Evolutionary conservation across 108 stramenopile genomes (phyloP), one percentile per base, ranked within the genome.

Genomic region (Nitzschia inconspicua): DNA sequence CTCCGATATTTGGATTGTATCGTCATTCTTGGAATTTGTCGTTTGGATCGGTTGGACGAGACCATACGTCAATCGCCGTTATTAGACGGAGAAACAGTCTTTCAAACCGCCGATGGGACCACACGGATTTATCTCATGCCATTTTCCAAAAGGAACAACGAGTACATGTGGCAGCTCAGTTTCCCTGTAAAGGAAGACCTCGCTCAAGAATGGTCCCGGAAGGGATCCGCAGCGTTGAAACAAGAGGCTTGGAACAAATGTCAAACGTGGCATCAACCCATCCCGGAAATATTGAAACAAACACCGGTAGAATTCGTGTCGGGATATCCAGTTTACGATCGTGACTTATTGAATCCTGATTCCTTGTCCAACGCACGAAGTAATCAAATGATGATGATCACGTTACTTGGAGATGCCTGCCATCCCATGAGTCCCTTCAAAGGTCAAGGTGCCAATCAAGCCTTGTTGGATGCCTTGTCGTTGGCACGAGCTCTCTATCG

Each of bases 361-460:
- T 48, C 39, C 32, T 65, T 85, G 34, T 44, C 52, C 3, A 28
- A 32, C 3, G 18, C 47, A 5, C 47, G 47, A 63, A 19, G 39
- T 34, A 30, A 65, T 59, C 23, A 56, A n/a, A 18, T 54, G 30
- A 43, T 11, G 47, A 7, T 43, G 4, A 23, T 83, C 5, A 85
- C 87, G 0, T 32, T 88, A 23, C 71, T 92, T 9, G 91, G 91
- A 1, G 91, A 92, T 72, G 91, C 91, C 11, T 80, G 78, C 14
- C 91, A 91, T 68, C 91, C 91, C 25, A 92, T 92, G 91, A 70
- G 66, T 37, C 91, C 91, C 10, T 92, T 92, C 54, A 92, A 92
- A 66, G 91, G 91, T 13, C 91, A 92, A 72, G 91, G 91, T 27
- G 91, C 91, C 0, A 92, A 92, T 47, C 91, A 92, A 70, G 87